These are phyloP conservation scores for Berkeleyomyces rouxiae DNA, from an alignment of 2,329 filamentous ascomycete species.

Conservation along the genomic window DNA sequence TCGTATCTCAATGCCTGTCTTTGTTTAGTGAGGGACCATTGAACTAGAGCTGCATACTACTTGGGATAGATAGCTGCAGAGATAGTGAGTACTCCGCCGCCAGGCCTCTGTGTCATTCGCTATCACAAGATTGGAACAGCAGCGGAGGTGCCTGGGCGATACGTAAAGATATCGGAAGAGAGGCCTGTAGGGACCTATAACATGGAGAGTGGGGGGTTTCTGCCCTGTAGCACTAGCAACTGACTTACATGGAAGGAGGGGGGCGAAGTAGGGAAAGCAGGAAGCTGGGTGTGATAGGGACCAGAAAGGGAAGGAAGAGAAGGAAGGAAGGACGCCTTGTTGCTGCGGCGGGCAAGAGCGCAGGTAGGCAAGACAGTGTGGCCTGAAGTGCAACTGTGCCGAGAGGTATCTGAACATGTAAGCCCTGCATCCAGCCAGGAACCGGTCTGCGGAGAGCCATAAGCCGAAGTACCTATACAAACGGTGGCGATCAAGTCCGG, in stretches of 20 bases:
- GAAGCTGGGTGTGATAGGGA: background rate
- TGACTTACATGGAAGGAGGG: background rate
- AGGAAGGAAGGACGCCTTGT: constrained; percentile 1
- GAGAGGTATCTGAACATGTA: background rate
- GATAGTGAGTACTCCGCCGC: constrained; percentile 2
- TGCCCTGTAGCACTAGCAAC: background rate
- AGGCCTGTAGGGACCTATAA: background rate
- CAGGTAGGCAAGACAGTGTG: background rate
- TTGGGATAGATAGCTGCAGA: background rate
- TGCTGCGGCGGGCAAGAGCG: background rate
- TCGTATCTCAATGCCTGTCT: background rate
- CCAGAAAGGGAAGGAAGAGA: background rate
- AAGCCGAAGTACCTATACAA: background rate
- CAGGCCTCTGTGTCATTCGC: background rate
- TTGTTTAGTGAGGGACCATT: background rate
- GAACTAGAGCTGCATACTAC: background rate
- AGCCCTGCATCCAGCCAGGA: background rate
- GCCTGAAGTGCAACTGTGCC: background rate
- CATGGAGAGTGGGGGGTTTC: background rate
- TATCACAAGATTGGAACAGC: background rate
- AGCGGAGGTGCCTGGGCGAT: background rate
- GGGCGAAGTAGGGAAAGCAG: background rate
- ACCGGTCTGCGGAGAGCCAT: background rate
- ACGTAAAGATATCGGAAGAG: background rate
- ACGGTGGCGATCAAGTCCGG: background rate